Evolutionary conservation across 805 yeast genomes (phyloP), one percentile per base, ranked within the genome.

Genomic region (Schizosaccharomyces osmophilus): DNA sequence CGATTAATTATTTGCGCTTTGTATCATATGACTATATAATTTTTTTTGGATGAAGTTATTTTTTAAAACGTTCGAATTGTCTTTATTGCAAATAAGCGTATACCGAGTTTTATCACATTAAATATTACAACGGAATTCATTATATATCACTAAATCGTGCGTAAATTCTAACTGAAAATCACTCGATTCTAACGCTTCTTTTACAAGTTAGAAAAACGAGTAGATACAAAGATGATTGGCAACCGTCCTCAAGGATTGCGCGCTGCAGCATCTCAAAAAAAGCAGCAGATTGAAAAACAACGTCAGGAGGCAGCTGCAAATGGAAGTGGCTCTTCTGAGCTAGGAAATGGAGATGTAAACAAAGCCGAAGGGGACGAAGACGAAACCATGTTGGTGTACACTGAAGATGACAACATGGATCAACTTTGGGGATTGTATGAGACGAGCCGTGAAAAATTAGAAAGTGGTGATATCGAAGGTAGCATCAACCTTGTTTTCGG

Each of bases 341-440:
- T 9, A n/a, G 59, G 59, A 55, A 55, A 26, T 26, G 59, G 26
- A 55, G 26, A 55, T 55, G 59, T 31, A n/a, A 26, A 55, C 59
- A 36, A 55, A 19, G 59, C 3, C 3, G 60, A 57, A 22, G 26
- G 19, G 17, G 60, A 24, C 31, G 59, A 55, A 15, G 60, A 36
- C 36, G 60, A 36, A 36, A 57, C 60, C 9, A 31, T 57, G 31
- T 19, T 57, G n/a, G 48, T 57, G 13, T 36, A 57, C 15, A 22
- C 60, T 8, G 60, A 57, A n/a, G 60, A 57, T 5, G 60, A 57
- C 39, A 22, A 36, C 8, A 36, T 57, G 5, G 26, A 39, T 5
- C 48, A 57, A 57, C 60, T 57, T 11, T 57, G 43, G 39, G 60
- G 48, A 22, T 41, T 57, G 45, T 57, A 57, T 17, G 60, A 57